Conservation (phyloP, 495 filamentous ascomycete genomes). For the Aspergillus bridgeri region DNA sequence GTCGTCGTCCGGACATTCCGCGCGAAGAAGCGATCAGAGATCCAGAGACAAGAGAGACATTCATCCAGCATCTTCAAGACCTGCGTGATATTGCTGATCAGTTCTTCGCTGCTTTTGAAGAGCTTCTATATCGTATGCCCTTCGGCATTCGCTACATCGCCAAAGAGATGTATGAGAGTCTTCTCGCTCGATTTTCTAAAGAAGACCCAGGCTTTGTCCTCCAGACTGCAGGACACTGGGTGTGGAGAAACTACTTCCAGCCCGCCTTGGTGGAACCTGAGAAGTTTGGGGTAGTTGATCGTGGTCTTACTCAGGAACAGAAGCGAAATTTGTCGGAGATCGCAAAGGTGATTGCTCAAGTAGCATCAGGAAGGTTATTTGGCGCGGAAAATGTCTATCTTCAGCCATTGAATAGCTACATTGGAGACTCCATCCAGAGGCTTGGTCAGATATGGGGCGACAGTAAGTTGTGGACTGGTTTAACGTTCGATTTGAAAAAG, state of each 20-base stretch:
- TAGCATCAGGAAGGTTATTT: slow-evolving; percentile 80
- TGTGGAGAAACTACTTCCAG: slow-evolving; percentile 92
- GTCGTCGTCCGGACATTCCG: slow-evolving; percentile 72
- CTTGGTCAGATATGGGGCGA: slow-evolving; percentile 70
- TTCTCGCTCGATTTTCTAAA: slow-evolving; percentile 70
- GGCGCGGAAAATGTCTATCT: slow-evolving; percentile 93
- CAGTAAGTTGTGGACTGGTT: slow-evolving; percentile 39
- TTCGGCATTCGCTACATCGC: slow-evolving; percentile 90
- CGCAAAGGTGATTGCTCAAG: slow-evolving; percentile 83
- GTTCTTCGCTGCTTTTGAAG: slow-evolving; percentile 76
- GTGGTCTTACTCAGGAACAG: slow-evolving; percentile 80
- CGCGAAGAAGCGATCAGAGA: slow-evolving; percentile 92
- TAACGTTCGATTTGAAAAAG: slow-evolving; percentile 1
- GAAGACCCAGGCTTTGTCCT: slow-evolving; percentile 76
- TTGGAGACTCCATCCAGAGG: slow-evolving; percentile 79
- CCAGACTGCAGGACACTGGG: slow-evolving; percentile 81
- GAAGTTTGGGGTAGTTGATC: slow-evolving; percentile 83
- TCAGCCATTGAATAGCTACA: slow-evolving; percentile 86
- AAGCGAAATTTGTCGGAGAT: slow-evolving; percentile 92
- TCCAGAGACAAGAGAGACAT: slow-evolving; percentile 82
- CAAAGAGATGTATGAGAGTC: slow-evolving; percentile 75
- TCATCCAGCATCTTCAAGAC: slow-evolving; percentile 90
- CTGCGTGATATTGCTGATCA: slow-evolving; percentile 90
- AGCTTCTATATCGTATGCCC: slow-evolving; percentile 80
- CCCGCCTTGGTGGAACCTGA: slow-evolving; percentile 85